Evolutionary conservation across 805 yeast genomes (phyloP).

Genomic region (Starmerella vaccinii): DNA sequence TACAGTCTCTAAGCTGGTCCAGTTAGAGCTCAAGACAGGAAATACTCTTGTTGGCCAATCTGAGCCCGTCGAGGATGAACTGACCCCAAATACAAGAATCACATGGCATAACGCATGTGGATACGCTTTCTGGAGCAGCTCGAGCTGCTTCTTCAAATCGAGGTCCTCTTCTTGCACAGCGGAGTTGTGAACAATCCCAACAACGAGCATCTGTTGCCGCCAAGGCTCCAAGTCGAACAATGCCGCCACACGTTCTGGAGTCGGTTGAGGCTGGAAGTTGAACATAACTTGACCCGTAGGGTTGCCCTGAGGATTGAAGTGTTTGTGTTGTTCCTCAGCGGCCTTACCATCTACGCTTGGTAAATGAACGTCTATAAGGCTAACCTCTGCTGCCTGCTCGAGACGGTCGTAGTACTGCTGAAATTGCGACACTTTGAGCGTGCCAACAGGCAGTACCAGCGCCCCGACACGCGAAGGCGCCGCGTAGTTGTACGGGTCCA

Average conservation of each 20-base stretch:
- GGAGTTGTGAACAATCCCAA: conserved; percentile 37
- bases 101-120: conserved; percentile 49
- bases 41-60: conserved; percentile 22
- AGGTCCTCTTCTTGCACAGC: conserved; percentile 18
- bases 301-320: conserved; percentile 73
- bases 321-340: not conserved
- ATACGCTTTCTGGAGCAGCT: conserved; percentile 37
- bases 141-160: conserved; percentile 28
- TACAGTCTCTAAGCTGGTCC: conserved; percentile 45
- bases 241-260: conserved; percentile 50
- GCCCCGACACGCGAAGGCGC: conserved; percentile 59
- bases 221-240: conserved; percentile 85
- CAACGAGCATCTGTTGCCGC: conserved; percentile 51
- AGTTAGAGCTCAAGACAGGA: conserved; percentile 26
- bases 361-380: conserved; percentile 53
- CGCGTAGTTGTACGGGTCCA: conserved; percentile 36
- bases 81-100: conserved; percentile 41
- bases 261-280: conserved; percentile 40
- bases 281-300: conserved; percentile 68
- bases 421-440: conserved; percentile 37
- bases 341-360: conserved; percentile 32
- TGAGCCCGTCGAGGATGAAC: conserved; percentile 9
- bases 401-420: conserved; percentile 38
- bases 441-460: conserved; percentile 58
- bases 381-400: conserved; percentile 46